Evolutionary conservation across 1,139 yeast species (phyloP), one percentile per base, ranked within the genome.

Genomic region (Yamadazyma membranifaciens): DNA sequence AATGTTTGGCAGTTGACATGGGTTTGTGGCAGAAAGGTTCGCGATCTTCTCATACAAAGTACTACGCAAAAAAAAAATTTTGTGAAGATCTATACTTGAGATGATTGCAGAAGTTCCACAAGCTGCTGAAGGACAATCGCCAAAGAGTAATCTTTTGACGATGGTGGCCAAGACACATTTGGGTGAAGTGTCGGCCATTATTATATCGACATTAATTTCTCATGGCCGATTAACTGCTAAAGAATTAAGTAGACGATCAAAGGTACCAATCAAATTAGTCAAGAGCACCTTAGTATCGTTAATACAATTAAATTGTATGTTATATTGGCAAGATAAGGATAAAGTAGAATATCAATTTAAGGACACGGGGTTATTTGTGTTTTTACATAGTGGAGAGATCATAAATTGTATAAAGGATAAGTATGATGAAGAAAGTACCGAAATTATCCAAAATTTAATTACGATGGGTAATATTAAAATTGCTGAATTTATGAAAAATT

Each of bases 361-460:
- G 52, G 83, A 81, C 47, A 73, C 68, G 22, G 95, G 95, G 6
- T 65, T 83, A 16, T 69, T 81, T 50, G 61, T 77, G 40, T 67
- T 87, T 40, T 59, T 89, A 26, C 87, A 88, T 61, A 73, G 91
- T 29, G 97, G 96, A 26, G 87, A 87, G 39, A 81, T 89, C 45
- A 70, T 87, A 30, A 63, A 76, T 34, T 71, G 73, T 41, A 74
- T 85, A 32, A 71, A 73, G 41, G 43, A 49, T 9, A 40, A 45
- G 11, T 65, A 67, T 42, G 75, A 72, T n/a, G 72, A 71, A 22
- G 68, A 67, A 11, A 67, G 77, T 24, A 86, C 91, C 0, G 83
- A 83, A 46, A 77, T 88, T 30, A 69, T 87, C n/a, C 89, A 86
- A 53, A 87, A 85, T 52, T 68, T 89, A 37, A 51, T 68, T 72